Conservation (phyloP, 2,329 filamentous ascomycete species). For the Emergomyces orientalis region DNA sequence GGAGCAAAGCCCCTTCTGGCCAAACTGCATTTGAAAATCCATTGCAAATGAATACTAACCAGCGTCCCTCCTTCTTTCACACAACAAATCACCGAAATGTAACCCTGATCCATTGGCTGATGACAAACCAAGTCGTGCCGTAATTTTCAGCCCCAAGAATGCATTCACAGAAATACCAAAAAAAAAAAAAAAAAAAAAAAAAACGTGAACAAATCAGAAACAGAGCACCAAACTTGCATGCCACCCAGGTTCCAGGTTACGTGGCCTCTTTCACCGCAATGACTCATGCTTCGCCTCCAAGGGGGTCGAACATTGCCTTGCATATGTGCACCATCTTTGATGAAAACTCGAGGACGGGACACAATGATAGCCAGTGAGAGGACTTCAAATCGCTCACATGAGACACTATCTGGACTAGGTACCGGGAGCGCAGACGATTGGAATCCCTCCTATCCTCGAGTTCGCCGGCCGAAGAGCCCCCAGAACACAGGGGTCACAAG, state of each 20-base stretch:
- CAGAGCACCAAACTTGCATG: not conserved
- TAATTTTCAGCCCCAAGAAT: not conserved
- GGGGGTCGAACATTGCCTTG: not conserved
- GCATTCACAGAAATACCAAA: not conserved
- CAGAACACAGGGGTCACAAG: not conserved
- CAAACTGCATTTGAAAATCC: not conserved
- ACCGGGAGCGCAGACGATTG: not conserved
- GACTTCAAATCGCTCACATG: not conserved
- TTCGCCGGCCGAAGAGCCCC: not conserved
- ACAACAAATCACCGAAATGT: no score
- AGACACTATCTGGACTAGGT: not conserved
- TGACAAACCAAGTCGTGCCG: no score
- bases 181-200: not conserved
- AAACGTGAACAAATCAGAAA: not conserved
- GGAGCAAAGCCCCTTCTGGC: not conserved
- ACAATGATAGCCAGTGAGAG: not conserved
- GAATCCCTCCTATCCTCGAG: not conserved
- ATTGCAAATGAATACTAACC: not conserved
- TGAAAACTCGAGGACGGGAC: not conserved
- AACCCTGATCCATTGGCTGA: no score
- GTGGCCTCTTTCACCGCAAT: not conserved
- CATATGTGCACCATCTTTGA: not conserved
- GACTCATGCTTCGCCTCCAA: not conserved
- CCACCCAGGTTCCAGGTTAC: not conserved
- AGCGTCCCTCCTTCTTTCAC: not conserved